Evolutionary conservation across 768 basidiomycete species (phyloP).

Genomic region (Suillus subaureus): DNA sequence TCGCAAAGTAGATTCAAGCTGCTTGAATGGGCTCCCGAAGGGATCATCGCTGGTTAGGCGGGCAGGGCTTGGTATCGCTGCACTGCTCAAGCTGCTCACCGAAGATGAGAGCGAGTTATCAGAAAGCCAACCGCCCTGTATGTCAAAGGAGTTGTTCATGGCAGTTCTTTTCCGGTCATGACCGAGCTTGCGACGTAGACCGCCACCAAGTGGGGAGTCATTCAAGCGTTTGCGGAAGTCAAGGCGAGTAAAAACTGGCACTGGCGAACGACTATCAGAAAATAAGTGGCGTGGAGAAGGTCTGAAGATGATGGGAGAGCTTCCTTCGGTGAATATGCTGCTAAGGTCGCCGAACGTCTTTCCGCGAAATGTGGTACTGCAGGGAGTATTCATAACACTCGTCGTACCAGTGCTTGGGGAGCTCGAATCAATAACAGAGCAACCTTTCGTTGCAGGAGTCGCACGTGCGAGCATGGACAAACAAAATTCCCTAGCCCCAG

Average conservation of each 20-base stretch:
- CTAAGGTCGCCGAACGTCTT: constrained; percentile 29
- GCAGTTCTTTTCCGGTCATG: constrained; percentile 30
- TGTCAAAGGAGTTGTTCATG: constrained; percentile 29
- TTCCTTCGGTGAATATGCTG: constrained; percentile 24
- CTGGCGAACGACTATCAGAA: constrained; percentile 36
- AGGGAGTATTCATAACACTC: constrained; percentile 33
- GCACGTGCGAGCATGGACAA: constrained; percentile 64
- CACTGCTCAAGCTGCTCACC: constrained; percentile 18
- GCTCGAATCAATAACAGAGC: constrained; percentile 27
- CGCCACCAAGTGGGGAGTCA: constrained; percentile 49
- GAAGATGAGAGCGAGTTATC: constrained; percentile 32
- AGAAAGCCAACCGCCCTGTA: constrained; percentile 32
- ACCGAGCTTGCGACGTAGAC: constrained; percentile 28
- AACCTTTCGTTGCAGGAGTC: constrained; percentile 47
- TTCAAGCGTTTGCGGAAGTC: constrained; percentile 40
- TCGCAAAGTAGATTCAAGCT: constrained; percentile 21
- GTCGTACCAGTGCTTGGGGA: constrained; percentile 33
- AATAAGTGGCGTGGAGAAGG: constrained; percentile 45
- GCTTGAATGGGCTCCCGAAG: constrained; percentile 48
- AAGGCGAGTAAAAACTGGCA: constrained; percentile 31
- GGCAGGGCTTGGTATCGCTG: constrained; percentile 23
- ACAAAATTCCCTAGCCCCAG: constrained; percentile 61
- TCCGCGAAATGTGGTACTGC: constrained; percentile 25
- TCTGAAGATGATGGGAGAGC: constrained; percentile 42
- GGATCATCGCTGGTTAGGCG: constrained; percentile 43